Evolutionary conservation across 352 stramenopile genomes (phyloP).

Genomic region (Pythium utonaiense): DNA sequence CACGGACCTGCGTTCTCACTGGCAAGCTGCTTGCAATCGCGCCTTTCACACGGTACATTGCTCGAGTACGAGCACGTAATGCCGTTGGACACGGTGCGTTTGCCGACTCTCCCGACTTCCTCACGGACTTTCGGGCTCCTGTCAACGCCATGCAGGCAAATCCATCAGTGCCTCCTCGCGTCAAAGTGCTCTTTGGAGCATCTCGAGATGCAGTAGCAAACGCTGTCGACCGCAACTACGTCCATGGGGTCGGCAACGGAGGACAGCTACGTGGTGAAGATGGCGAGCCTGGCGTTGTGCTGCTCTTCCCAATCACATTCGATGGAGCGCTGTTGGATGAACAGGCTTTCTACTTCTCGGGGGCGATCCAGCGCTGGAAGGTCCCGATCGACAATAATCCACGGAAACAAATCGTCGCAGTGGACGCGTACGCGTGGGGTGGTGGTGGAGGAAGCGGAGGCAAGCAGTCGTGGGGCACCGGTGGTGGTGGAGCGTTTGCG

Average conservation of each 20-base stretch:
- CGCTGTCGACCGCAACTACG: conserved; percentile 51
- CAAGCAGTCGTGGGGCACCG: conserved; percentile 35
- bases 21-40: conserved; percentile 9
- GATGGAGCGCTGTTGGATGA: conserved; percentile 38
- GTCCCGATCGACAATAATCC: conserved; percentile 25
- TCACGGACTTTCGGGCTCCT: conserved; percentile 31
- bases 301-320: conserved; percentile 59
- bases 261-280: conserved; percentile 27
- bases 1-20: conserved; percentile 2
- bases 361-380: conserved; percentile 24
- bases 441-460: conserved; percentile 60
- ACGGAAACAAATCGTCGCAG: conserved; percentile 43
- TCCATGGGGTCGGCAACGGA: conserved; percentile 48
- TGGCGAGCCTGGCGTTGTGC: conserved; percentile 46
- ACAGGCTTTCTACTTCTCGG: conserved; percentile 44
- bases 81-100: conserved; percentile 26
- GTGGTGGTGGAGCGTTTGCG: conserved; percentile 71
- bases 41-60: conserved; percentile 40
- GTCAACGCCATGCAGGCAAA: neutral
- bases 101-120: conserved; percentile 26
- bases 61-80: conserved; percentile 38
- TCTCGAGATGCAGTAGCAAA: conserved; percentile 31
- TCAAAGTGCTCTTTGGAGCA: neutral
- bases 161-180: neutral
- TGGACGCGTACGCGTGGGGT: conserved; percentile 76